Evolutionary conservation across 345 rosid genomes (phyloP).

Genomic region (Cardiospermum halicacabum): DNA sequence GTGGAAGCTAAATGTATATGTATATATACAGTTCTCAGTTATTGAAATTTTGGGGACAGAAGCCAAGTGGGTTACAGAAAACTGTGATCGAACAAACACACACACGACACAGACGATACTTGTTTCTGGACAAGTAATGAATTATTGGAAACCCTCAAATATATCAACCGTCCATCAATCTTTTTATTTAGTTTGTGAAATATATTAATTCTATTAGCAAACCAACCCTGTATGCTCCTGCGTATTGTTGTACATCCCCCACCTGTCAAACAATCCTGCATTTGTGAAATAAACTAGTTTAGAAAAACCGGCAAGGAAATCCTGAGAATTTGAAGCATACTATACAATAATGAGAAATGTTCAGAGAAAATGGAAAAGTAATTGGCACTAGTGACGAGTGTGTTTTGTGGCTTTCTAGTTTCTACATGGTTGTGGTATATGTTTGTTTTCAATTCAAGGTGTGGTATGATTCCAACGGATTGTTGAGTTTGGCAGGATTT

Average conservation of each 20-base stretch:
- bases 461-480: too few relatives aligned
- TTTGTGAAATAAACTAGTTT: not conserved
- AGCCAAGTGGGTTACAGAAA: slow-evolving; percentile 11
- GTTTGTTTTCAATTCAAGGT: too few relatives aligned
- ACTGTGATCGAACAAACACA: not conserved
- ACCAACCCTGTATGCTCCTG: slow-evolving; percentile 16
- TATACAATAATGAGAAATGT: too few relatives aligned
- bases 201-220: slow-evolving; percentile 9
- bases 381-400: too few relatives aligned
- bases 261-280: slow-evolving; percentile 21
- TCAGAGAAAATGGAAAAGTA: too few relatives aligned
- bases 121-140: slow-evolving; percentile 6
- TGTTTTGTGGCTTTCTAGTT: too few relatives aligned
- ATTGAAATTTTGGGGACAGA: slow-evolving; percentile 4
- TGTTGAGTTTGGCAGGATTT: too few relatives aligned
- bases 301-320: not conserved
- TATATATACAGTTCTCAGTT: not conserved
- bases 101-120: too few relatives aligned
- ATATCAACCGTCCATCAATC: slow-evolving; percentile 10
- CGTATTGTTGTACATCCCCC: slow-evolving; percentile 4
- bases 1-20: not conserved
- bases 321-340: not conserved
- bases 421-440: too few relatives aligned
- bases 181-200: not conserved
- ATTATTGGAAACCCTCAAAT: not conserved